Evolutionary conservation across 2,329 filamentous ascomycete genomes (phyloP).

Genomic region (Penicillium olsonii): DNA sequence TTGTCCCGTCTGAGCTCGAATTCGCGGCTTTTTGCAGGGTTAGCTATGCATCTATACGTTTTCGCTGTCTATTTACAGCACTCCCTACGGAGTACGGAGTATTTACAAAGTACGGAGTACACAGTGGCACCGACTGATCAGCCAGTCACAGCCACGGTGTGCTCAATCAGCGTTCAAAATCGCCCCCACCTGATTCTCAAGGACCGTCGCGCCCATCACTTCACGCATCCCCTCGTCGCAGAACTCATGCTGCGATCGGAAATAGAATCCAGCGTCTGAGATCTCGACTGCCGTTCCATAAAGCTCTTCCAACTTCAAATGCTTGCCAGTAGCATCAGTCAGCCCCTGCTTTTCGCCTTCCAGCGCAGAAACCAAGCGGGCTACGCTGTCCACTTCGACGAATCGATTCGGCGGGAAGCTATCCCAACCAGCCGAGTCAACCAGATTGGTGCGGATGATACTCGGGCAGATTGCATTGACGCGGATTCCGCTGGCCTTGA

Average conservation of each 20-base stretch:
- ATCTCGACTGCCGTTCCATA: constrained; percentile 19
- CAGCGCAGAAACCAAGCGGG: constrained; percentile 17
- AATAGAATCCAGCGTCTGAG: constrained; percentile 19
- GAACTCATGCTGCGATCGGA: constrained; percentile 18
- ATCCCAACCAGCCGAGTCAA: constrained; percentile 18
- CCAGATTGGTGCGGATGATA: constrained; percentile 31
- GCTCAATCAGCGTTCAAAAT: constrained; percentile 14
- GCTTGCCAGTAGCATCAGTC: constrained; percentile 11
- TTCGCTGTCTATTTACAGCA: no score
- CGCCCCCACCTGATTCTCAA: constrained; percentile 31
- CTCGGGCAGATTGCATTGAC: constrained; percentile 35
- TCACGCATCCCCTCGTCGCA: constrained; percentile 25
- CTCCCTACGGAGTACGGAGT: no score
- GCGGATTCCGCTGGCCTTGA: constrained; percentile 38
- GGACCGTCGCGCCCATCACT: constrained; percentile 31
- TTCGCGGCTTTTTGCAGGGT: background rate
- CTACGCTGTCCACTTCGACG: constrained; percentile 14
- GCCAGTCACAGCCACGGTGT: background rate
- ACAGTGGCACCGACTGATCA: no score
- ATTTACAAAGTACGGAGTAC: no score
- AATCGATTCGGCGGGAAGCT: constrained; percentile 19
- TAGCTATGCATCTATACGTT: no score
- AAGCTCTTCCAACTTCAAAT: constrained; percentile 8
- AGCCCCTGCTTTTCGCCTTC: constrained; percentile 14
- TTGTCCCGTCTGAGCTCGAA: background rate